Evolutionary conservation across 345 rosid species (phyloP), one percentile per base, ranked within the genome.

Genomic region (Alliaria petiolata): DNA sequence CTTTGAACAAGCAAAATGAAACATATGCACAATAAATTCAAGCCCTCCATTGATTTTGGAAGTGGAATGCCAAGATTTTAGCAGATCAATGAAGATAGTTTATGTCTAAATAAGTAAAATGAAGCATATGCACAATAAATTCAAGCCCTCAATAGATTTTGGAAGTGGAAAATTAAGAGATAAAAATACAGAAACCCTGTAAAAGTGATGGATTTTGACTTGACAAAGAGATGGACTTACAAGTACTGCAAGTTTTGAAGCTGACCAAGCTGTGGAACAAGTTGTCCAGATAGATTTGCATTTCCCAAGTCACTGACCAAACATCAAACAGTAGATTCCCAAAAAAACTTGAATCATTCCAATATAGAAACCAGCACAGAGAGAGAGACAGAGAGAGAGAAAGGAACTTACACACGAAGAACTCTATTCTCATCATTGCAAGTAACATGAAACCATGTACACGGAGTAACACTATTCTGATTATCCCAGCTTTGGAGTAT

Each of bases 391-490:
- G 45, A 56, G 42, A 34, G 31, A 60, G 22, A 38, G 42, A 68
- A 12, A 47, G 42, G 72, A 40, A 80, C 95, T 84, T 84, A 92
- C 98, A 92, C 85, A 59, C 92, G 88, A 54, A 78, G 82, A 12
- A 89, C 96, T n/a, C 84, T 83, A 60, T 76, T 83, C 22, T 89
- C 88, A 71, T 19, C 69, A 77, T 80, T 88, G 82, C 98, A 92
- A 38, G 96, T 89, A 46, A 92, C 86, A 69, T 92, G 87, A 71
- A 82, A 85, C 98, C 98, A 92, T 19, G 89, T 85, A 83, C 96
- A 92, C 7, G 96, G 98, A 80, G 76, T 85, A 63, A 79, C 86
- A 60, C 84, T 88, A 64, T 92, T 84, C 25, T 22, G 25, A 34
- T 95, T 26, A 79, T 88, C 91, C 98, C 98, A 92, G 80, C 91